Evolutionary conservation across 139 green algal genomes (phyloP).

Genomic region (Tetratostichococcus sp.): DNA sequence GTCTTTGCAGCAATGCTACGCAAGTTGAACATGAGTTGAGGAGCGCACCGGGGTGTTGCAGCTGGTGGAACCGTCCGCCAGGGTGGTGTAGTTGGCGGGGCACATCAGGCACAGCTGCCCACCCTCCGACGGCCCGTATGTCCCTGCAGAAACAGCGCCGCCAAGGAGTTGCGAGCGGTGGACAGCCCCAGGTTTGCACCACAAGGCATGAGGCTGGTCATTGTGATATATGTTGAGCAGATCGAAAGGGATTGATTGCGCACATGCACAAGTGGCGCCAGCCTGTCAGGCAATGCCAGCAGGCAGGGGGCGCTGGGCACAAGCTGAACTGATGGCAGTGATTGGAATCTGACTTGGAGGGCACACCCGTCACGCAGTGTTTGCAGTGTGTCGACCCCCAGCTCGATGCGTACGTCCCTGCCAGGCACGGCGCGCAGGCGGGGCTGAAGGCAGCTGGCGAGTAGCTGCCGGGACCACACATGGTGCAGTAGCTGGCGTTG

Average conservation of each 20-base stretch:
- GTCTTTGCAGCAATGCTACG: too few relatives aligned
- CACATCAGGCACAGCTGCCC: slow-evolving; percentile 38
- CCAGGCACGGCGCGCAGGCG: slow-evolving; percentile 28
- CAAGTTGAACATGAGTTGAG: too few relatives aligned
- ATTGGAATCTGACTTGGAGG: too few relatives aligned
- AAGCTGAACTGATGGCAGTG: too few relatives aligned
- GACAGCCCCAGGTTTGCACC: too few relatives aligned
- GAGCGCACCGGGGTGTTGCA: slow-evolving; percentile 21
- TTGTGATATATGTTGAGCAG: too few relatives aligned
- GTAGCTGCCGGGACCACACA: slow-evolving; percentile 41
- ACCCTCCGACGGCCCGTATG: slow-evolving; percentile 10
- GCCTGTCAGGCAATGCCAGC: too few relatives aligned
- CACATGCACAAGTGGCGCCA: too few relatives aligned
- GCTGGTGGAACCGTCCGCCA: slow-evolving; percentile 25
- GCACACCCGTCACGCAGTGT: slow-evolving; percentile 39
- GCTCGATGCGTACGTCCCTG: slow-evolving; percentile 36
- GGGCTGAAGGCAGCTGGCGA: slow-evolving; percentile 10
- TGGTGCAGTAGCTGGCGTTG: slow-evolving; percentile 29
- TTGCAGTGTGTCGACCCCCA: slow-evolving; percentile 48
- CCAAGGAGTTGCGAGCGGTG: too few relatives aligned
- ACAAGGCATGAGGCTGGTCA: too few relatives aligned
- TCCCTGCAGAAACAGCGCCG: not conserved
- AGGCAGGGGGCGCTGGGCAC: too few relatives aligned
- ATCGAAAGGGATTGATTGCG: too few relatives aligned
- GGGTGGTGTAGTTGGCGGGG: slow-evolving; percentile 32